A percentile compares a stretch with the other conserved stretches of the same genome.
Evolutionary conservation across 345 rosid genomes (phyloP).

Genomic region (Crucihimalaya himalaica): DNA sequence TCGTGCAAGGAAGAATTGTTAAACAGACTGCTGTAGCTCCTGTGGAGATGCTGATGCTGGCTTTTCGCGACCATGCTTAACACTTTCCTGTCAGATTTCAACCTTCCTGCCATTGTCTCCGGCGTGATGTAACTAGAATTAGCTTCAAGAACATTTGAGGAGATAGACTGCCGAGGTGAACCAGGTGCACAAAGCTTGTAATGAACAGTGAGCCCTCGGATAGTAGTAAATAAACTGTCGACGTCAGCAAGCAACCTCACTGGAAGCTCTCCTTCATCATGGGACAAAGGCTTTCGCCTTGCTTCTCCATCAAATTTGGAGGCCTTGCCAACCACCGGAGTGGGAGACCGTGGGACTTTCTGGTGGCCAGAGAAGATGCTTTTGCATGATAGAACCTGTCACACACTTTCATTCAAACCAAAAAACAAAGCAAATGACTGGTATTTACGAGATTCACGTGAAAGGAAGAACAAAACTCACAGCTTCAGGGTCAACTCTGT

Average conservation of each 20-base stretch:
- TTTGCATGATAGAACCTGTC: slow-evolving; percentile 82
- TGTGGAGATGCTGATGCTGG: slow-evolving; percentile 56
- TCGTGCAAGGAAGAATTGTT: slow-evolving; percentile 61
- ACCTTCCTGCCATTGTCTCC: slow-evolving; percentile 50
- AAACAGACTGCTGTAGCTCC: slow-evolving; percentile 84
- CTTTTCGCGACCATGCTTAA: slow-evolving; percentile 45
- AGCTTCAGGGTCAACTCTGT: slow-evolving; percentile 87
- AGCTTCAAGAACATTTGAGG: slow-evolving; percentile 51
- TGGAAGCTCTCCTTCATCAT: slow-evolving; percentile 64
- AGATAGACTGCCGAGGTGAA: slow-evolving; percentile 54
- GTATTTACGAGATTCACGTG: background rate
- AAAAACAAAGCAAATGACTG: background rate
- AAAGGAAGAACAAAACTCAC: slow-evolving; percentile 46
- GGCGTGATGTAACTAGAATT: slow-evolving; percentile 47
- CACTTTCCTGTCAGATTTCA: slow-evolving; percentile 61
- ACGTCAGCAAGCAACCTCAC: slow-evolving; percentile 67
- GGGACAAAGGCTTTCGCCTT: slow-evolving; percentile 59
- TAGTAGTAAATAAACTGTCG: slow-evolving; percentile 68
- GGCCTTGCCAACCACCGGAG: slow-evolving; percentile 65
- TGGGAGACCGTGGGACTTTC: slow-evolving; percentile 87
- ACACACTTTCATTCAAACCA: background rate
- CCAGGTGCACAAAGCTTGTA: slow-evolving; percentile 76
- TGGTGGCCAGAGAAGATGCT: slow-evolving; percentile 71
- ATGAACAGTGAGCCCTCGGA: slow-evolving; percentile 70
- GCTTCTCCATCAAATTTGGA: slow-evolving; percentile 66